Conservation (phyloP, 2,329 filamentous ascomycete genomes). For the Cadophora sp. region DNA sequence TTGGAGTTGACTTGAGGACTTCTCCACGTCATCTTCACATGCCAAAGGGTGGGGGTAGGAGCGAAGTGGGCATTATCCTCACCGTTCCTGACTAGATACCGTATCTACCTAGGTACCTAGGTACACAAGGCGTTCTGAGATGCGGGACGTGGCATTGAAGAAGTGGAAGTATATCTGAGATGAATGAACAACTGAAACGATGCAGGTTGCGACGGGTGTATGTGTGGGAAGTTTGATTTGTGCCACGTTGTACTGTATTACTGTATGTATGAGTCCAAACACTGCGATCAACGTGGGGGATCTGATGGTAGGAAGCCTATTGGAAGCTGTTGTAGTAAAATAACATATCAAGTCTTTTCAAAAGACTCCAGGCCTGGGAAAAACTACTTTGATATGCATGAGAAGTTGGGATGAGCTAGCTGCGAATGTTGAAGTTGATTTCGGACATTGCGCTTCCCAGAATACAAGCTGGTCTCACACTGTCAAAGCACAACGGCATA, state of each 20-base stretch:
- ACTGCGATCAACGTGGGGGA: background rate
- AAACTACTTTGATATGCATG: background rate
- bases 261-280: slow-evolving; percentile 5
- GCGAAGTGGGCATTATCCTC: background rate
- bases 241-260: slow-evolving; percentile 13
- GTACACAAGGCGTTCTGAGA: background rate
- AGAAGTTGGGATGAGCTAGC: too few species aligned
- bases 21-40: slow-evolving; percentile 25
- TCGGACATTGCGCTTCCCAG: too few species aligned
- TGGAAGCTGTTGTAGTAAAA: background rate
- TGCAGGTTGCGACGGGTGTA: background rate
- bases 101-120: background rate
- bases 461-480: too few species aligned
- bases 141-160: slow-evolving; percentile 8
- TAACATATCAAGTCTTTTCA: background rate
- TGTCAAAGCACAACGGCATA: too few species aligned
- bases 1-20: background rate
- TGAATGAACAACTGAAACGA: background rate
- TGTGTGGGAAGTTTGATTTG: slow-evolving; percentile 2
- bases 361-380: background rate
- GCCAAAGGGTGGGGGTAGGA: slow-evolving; percentile 10
- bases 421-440: too few species aligned
- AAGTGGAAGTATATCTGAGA: background rate
- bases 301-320: background rate
- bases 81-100: slow-evolving; percentile 7